Evolutionary conservation across 805 yeast genomes (phyloP), one percentile per base, ranked within the genome.

Genomic region (Candida pini): DNA sequence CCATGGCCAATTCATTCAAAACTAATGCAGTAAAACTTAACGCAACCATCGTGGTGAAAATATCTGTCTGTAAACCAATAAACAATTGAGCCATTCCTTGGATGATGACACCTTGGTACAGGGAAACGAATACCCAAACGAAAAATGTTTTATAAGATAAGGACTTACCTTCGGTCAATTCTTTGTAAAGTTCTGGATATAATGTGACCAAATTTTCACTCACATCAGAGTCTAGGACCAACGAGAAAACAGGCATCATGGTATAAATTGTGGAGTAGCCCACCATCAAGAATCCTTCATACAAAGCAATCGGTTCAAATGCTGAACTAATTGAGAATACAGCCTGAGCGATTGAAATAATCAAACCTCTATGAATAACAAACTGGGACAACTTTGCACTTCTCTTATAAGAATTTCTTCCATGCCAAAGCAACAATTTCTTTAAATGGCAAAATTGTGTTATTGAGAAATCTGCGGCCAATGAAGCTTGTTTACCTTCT

Each of bases 251-350:
- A 0, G 99, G 99, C 37, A 90, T 88, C 99, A 92, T 92, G 0
- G 99, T 92, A 60, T 92, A 92, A 35, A 87, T 72, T 0, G 99
- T 92, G 2, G 97, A 95, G 60, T 92, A 92, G 2, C 98, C 99
- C 28, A 92, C 98, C 97, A 92, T 88, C 30, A 92, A 68, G 81
- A 95, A 90, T 3, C 99, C 99, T 56, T 92, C 90, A 54, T 84
- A 87, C 35, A 92, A 66, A 0, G 97, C 97, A 41, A 92, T 66
- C 1, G 99, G 99, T 58, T 89, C 97, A 56, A 87, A 92, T 4
- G 73, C 62, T 0, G 97, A 86, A 28, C 87, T 73, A 10, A 90
- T 73, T 2, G 97, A 88, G 57, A 75, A 92, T 12, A 92, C 88
- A 2, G 96, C 95, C 60, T 92, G 99, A 35, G 96, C 90, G 5